A percentile compares a stretch with the other conserved stretches of the same genome.
phyloP scores from a whole-genome alignment of 495 filamentous ascomycete genomes.

The Chaetomidium leptoderma region DNA sequence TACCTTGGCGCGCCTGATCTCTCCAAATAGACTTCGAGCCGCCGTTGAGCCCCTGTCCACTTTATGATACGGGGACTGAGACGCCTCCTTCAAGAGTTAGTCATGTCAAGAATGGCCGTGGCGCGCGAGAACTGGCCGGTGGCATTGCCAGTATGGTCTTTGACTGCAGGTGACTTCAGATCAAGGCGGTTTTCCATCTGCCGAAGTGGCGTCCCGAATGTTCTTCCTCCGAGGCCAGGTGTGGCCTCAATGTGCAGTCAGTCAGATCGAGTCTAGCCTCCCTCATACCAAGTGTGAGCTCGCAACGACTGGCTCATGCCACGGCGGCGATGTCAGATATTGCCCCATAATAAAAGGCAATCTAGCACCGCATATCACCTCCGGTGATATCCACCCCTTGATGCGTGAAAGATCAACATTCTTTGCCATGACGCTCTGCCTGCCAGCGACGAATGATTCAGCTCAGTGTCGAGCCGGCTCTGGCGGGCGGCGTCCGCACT shows the following conservation, averaged over 20 bases:
- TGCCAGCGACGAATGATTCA: not conserved
- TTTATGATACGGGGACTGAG: no score
- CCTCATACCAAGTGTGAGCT: not conserved
- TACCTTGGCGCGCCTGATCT: not conserved
- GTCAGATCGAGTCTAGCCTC: slow-evolving; percentile 6
- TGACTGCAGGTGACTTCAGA: not conserved
- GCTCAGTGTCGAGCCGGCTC: slow-evolving; percentile 10
- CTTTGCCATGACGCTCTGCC: not conserved
- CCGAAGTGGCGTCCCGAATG: slow-evolving; percentile 1
- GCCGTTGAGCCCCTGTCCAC: no score
- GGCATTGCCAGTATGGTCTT: not conserved
- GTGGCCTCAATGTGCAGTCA: not conserved
- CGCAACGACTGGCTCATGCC: slow-evolving; percentile 10
- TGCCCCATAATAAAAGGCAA: slow-evolving; percentile 29
- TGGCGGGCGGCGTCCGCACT: slow-evolving; percentile 13
- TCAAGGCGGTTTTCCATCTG: not conserved
- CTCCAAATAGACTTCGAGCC: not conserved
- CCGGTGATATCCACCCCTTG: slow-evolving; percentile 24
- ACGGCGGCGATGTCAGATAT: slow-evolving; percentile 22
- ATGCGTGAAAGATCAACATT: slow-evolving; percentile 1
- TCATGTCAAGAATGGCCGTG: no score
- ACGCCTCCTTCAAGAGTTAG: no score
- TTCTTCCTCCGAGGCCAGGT: slow-evolving; percentile 1
- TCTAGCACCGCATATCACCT: slow-evolving; percentile 27
- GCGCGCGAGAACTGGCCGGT: not conserved